These are phyloP conservation scores for Thraustochytrium striatum DNA, from an alignment of 352 stramenopile genomes.

Conservation along the genomic window DNA sequence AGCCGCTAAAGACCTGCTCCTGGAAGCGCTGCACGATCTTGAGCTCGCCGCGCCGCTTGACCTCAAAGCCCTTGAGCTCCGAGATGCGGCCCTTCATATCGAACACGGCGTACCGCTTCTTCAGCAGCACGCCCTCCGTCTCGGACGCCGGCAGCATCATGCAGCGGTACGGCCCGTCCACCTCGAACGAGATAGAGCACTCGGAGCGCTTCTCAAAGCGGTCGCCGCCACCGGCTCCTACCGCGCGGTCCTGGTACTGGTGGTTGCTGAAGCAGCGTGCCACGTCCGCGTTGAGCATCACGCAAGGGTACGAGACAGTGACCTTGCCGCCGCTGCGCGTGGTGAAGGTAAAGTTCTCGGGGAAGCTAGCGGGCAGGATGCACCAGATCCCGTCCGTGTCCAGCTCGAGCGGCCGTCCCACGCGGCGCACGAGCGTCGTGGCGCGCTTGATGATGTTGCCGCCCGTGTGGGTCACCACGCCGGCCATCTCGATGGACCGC, in stretches of 20 bases:
- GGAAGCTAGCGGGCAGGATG: conserved; percentile 94
- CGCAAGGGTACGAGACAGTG: conserved; percentile 93
- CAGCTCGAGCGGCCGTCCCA: conserved; percentile 94
- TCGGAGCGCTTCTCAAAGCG: conserved; percentile 88
- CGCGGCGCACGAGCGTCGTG: conserved; percentile 75
- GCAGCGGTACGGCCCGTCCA: conserved; percentile 94
- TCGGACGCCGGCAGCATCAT: conserved; percentile 98
- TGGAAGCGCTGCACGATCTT: conserved; percentile 99
- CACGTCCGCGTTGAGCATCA: conserved; percentile 98
- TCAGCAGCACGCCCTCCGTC: conserved; percentile 96
- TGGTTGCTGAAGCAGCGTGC: conserved; percentile 98
- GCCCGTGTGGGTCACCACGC: conserved; percentile 97
- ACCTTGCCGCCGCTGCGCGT: conserved; percentile 65
- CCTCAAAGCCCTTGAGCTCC: conserved; percentile 93
- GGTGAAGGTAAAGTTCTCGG: conserved; percentile 81
- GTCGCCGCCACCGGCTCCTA: conserved; percentile 45
- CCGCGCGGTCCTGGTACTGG: conserved; percentile 82
- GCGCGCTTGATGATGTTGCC: conserved; percentile 91
- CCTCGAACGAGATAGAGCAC: conserved; percentile 98
- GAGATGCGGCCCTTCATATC: conserved; percentile 82
- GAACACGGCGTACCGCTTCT: conserved; percentile 94
- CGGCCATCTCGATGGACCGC: conserved; percentile 99
- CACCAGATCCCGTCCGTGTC: conserved; percentile 99
- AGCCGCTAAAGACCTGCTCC: conserved; percentile 93
- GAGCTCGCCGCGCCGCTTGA: conserved; percentile 96